These are phyloP conservation scores for Sisymbrium irio DNA, from an alignment of 345 rosid species.

Conservation along the genomic window DNA sequence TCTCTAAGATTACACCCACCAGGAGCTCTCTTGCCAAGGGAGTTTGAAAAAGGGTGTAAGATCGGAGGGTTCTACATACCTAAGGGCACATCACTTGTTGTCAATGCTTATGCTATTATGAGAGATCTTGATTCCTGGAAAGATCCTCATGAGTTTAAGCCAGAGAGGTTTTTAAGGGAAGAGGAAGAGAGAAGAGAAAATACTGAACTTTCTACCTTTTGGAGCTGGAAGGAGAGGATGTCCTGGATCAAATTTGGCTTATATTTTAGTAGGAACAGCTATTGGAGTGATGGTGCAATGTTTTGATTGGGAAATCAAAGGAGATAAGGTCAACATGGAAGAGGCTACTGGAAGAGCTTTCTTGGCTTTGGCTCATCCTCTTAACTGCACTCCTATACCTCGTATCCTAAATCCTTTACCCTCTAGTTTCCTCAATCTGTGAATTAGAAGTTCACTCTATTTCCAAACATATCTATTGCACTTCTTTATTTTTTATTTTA, in stretches of 20 bases:
- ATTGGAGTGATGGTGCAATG: slow-evolving; percentile 29
- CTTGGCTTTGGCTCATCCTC: slow-evolving; percentile 24
- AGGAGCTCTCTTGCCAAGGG: neutral
- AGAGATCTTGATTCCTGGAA: neutral
- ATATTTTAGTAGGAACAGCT: neutral
- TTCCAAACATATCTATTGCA: too few species aligned
- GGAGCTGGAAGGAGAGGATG: slow-evolving; percentile 32
- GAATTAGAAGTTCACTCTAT: neutral
- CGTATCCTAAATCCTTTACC: neutral
- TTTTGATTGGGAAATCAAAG: slow-evolving; percentile 21
- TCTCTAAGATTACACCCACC: slow-evolving; percentile 25
- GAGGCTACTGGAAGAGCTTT: slow-evolving; percentile 15
- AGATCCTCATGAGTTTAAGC: slow-evolving; percentile 11
- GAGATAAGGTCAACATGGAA: slow-evolving; percentile 23
- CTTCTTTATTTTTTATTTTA: too few species aligned
- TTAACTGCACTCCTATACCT: slow-evolving; percentile 5
- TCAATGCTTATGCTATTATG: slow-evolving; percentile 2
- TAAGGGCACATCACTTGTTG: neutral
- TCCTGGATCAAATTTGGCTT: slow-evolving; percentile 18
- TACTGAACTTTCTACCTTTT: slow-evolving; percentile 8
- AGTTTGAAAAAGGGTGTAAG: neutral
- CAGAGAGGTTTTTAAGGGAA: neutral
- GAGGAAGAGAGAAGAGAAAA: neutral
- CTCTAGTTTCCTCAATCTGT: neutral
- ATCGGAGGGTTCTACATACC: neutral